Conservation (phyloP, 441 rosid species). For the Hura crepitans region DNA sequence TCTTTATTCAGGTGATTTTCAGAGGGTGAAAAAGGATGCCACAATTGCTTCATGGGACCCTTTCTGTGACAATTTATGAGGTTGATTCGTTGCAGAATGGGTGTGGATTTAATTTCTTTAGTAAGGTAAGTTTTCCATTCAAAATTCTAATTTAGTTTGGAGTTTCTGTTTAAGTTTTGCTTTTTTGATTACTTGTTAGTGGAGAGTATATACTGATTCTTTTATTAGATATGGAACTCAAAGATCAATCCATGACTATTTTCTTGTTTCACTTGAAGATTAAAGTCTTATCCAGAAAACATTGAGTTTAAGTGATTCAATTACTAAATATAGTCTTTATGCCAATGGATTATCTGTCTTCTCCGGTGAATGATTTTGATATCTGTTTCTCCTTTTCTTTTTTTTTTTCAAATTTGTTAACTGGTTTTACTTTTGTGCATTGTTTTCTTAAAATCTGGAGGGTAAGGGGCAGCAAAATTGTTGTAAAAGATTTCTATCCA, state of each 20-base stretch:
- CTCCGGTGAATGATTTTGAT: too few relatives aligned
- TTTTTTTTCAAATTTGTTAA: not conserved
- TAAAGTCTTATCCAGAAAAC: too few relatives aligned
- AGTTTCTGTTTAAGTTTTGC: too few relatives aligned
- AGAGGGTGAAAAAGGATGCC: slow-evolving; percentile 22
- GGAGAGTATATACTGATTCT: too few relatives aligned
- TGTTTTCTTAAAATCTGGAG: slow-evolving; percentile 25
- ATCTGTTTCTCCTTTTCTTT: too few relatives aligned
- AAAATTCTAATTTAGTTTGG: not conserved
- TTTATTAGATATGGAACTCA: too few relatives aligned
- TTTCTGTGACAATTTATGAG: slow-evolving; percentile 71
- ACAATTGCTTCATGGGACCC: slow-evolving; percentile 68
- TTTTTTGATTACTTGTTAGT: too few relatives aligned
- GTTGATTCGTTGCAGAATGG: slow-evolving; percentile 52
- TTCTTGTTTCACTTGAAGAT: too few relatives aligned
- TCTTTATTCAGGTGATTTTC: not conserved
- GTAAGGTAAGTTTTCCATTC: slow-evolving; percentile 38
- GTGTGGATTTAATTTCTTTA: slow-evolving; percentile 44
- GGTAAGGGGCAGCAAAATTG: slow-evolving; percentile 17
- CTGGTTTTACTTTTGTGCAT: not conserved
- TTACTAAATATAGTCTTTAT: too few relatives aligned
- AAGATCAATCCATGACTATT: too few relatives aligned
- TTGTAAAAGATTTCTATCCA: slow-evolving; percentile 35
- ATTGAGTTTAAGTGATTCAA: not conserved
- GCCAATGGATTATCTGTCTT: too few relatives aligned